phyloP scores from a whole-genome alignment of 306 rosid species.

The Casuarina cunninghamiana region DNA sequence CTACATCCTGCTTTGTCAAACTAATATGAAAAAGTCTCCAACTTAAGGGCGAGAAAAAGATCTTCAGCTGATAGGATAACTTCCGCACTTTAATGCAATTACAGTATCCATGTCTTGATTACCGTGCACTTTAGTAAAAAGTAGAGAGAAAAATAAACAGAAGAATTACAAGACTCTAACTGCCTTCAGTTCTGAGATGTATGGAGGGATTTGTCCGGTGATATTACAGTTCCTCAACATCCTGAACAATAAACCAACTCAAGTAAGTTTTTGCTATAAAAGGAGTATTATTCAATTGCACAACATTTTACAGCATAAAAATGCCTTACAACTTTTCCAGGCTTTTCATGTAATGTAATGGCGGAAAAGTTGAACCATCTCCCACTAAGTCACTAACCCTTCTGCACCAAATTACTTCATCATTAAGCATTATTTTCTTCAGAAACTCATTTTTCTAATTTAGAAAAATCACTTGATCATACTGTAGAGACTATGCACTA shows the following conservation, averaged over 20 bases:
- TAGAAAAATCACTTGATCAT: not conserved
- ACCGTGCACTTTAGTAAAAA: not conserved
- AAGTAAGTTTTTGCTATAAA: not conserved
- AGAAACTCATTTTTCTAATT: not conserved
- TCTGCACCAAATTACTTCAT: conserved; percentile 22
- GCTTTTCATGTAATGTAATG: conserved; percentile 9
- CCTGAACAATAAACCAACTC: conserved; percentile 15
- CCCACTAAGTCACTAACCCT: conserved; percentile 35
- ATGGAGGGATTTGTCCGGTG: conserved; percentile 18
- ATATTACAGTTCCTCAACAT: conserved; percentile 36
- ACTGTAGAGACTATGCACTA: not conserved
- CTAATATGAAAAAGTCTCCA: not conserved
- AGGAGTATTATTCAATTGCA: not conserved
- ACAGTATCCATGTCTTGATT: not conserved
- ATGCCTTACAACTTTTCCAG: conserved; percentile 15
- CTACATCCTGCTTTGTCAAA: not conserved
- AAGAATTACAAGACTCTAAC: conserved; percentile 15
- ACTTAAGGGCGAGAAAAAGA: not conserved
- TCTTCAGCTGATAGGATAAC: not conserved
- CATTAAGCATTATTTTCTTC: not conserved
- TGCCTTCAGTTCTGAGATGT: conserved; percentile 10
- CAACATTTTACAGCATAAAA: not conserved
- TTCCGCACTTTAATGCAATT: not conserved
- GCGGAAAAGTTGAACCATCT: conserved; percentile 19
- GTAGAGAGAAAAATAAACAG: not conserved